Base-by-base conservation (phyloP, 2,329 filamentous ascomycete genomes). In the Fusarium succisae region DNA sequence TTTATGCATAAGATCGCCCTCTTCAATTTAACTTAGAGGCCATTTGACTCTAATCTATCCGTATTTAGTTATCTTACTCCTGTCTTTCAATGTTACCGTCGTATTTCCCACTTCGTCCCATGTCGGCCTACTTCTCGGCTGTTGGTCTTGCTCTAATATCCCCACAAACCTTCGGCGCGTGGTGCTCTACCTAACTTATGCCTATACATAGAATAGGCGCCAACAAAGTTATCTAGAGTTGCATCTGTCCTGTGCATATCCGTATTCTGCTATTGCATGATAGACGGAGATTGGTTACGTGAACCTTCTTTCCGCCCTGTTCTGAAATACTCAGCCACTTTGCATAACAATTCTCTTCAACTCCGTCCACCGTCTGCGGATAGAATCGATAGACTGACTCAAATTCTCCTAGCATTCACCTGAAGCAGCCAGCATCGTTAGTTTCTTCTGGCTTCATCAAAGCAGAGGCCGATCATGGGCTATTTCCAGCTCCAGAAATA, bases 171-270 rank as follows among this genome's bases (percentile, higher is more conserved):
- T 58, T 50, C 5, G 48, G 48, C 53, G 59, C 59, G 35, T 70
- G 48, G 55, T 67, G 63, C 24, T 58, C 30, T 22, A 10, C 45
- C 24, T 37, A 47, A 22, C 32, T 35, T 35, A 35, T 35, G 54
- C 45, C 75, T 77, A 77, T 74, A 72, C 73, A 72, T 77, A 74
- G 76, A 71, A 61, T 63, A 72, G 55, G 66, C 62, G 57, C 64
- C 50, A 41, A 54, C 51, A 54, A 55, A 55, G 35, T 55, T 28
- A 63, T 69, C 56, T 30, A 56, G 50, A 28, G 54, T 41, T 63
- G 32, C 38, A 50, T 32, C 47, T 54, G n/a, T 60, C 18, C n/a
- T 38, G 32, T 48, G 28, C 35, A 54, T 54, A 35, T 35, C 54
- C 39, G 54, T 57, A 54, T 54, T 60, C 37, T 24, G 22, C 22